Evolutionary conservation across 192 early-diverging fungal genomes (phyloP), one percentile per base, ranked within the genome.

Genomic region (Coemansia sp.): DNA sequence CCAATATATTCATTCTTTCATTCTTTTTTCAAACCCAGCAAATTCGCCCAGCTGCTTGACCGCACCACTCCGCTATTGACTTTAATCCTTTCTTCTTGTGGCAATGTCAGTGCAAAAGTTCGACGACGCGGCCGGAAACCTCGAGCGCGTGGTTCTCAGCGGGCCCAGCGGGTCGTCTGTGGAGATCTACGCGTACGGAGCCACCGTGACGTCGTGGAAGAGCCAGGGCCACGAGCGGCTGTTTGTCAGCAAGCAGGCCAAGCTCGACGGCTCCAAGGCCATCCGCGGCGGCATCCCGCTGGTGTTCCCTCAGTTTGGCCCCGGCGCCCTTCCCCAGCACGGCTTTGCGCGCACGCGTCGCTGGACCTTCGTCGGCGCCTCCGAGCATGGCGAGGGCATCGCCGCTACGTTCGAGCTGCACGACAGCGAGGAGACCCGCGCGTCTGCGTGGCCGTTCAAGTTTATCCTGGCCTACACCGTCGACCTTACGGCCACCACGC

Each of bases 131-230:
- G 67, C 55, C 49, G 79, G 74, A 25, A 59, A 53, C 49, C 61
- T 76, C 35, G 72, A 79, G 66, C 39, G 66, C 4, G 70, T 83
- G 19, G 61, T 76, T 6, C 71, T 83, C 11, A 61, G 25, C 25
- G 65, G 67, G 5, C 66, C 64, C 1, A 39, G 55, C 9, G 67
- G 58, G 19, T 59, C 78, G 29, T 71, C 60, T 13, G 68, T 45
- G 18, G 71, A 74, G 58, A 55, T 83, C 18, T 65, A 78, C 64
- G 46, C 69, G 24, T 85, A 73, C 69, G 96, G 97, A 7, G 92
- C 95, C 25, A 98, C 97, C 1, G 81, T 99, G 49, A 99, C 93
- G 1, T 89, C 87, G 32, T 99, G 95, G 94, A 88, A 85, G 54
- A 80, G 83, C 50, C 66, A 72, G 28, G 90, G 84, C 36, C 58